Conservation (phyloP, 1,284 basidiomycete species). For the Cryptococcus sp. region DNA sequence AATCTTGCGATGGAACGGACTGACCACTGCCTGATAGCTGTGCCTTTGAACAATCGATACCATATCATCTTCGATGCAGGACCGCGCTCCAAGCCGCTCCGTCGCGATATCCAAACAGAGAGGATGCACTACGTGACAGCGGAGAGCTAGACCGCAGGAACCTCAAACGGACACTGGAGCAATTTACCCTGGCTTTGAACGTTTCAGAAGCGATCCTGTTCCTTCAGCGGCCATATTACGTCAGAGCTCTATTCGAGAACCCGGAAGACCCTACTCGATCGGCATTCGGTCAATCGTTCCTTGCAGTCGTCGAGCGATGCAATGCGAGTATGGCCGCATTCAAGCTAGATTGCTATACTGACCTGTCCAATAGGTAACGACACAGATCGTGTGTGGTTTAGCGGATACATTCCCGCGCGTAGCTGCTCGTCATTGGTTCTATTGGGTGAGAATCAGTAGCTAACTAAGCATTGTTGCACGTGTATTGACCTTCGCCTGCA, state of each 20-base stretch:
- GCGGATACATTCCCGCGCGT: constrained; percentile 1
- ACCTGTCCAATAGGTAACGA: constrained; percentile 14
- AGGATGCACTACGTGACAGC: constrained; percentile 5
- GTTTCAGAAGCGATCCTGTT: constrained; percentile 24
- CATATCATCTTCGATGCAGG: constrained; percentile 24
- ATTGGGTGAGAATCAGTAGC: too few species aligned
- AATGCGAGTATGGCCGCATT: constrained; percentile 4
- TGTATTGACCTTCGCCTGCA: background rate
- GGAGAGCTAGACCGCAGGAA: constrained; percentile 9
- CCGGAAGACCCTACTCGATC: constrained; percentile 19
- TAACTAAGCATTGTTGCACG: too few species aligned
- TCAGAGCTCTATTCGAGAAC: constrained; percentile 20
- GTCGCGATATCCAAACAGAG: constrained; percentile 18
- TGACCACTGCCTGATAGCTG: constrained; percentile 5
- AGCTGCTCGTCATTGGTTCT: too few species aligned
- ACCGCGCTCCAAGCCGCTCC: constrained; percentile 19
- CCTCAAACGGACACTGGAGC: constrained; percentile 16
- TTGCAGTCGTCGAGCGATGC: constrained; percentile 22
- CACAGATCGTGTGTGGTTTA: constrained; percentile 11
- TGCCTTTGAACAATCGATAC: constrained; percentile 24
- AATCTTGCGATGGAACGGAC: background rate
- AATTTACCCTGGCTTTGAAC: constrained; percentile 26
- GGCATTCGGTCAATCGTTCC: constrained; percentile 20
- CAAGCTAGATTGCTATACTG: background rate
- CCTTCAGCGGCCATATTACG: constrained; percentile 26